Percentiles rank a stretch among this genome's conserved stretches.
Conservation (phyloP, 441 rosid genomes). For the Populus hybrid region DNA sequence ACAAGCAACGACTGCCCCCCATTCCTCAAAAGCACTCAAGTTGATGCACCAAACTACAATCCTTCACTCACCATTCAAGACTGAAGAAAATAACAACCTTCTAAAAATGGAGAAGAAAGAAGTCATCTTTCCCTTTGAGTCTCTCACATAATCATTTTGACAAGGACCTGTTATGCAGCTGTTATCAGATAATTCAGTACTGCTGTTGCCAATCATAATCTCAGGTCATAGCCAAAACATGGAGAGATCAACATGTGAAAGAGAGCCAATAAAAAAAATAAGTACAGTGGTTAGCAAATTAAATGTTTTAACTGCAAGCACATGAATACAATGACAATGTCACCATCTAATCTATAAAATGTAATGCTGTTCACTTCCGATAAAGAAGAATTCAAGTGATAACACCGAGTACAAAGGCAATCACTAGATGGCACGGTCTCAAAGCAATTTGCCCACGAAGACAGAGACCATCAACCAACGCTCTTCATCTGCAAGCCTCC, state of each 20-base stretch:
- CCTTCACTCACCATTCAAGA: constrained; percentile 25
- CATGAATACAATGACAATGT: constrained; percentile 41
- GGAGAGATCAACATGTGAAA: constrained; percentile 9
- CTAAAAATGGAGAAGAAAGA: constrained; percentile 12
- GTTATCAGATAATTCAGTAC: constrained; percentile 2
- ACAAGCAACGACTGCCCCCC: neutral
- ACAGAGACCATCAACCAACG: constrained; percentile 14
- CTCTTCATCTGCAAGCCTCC: constrained; percentile 31
- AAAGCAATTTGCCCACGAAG: constrained; percentile 28
- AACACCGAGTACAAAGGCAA: constrained; percentile 23
- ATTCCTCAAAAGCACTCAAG: constrained; percentile 23
- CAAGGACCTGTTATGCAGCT: neutral
- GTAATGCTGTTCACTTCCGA: constrained; percentile 24
- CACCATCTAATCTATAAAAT: constrained; percentile 24
- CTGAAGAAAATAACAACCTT: constrained; percentile 16
- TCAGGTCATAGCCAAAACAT: neutral
- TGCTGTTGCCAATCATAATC: neutral
- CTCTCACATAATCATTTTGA: constrained; percentile 8
- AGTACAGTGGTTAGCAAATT: constrained; percentile 27
- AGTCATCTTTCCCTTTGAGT: neutral
- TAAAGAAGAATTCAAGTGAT: constrained; percentile 41
- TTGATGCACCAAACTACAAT: constrained; percentile 21
- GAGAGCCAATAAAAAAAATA: neutral
- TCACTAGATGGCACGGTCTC: constrained; percentile 16
- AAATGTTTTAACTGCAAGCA: constrained; percentile 37